Evolutionary conservation across 2,329 filamentous ascomycete genomes (phyloP).

Genomic region (Aspergillus amoenus): DNA sequence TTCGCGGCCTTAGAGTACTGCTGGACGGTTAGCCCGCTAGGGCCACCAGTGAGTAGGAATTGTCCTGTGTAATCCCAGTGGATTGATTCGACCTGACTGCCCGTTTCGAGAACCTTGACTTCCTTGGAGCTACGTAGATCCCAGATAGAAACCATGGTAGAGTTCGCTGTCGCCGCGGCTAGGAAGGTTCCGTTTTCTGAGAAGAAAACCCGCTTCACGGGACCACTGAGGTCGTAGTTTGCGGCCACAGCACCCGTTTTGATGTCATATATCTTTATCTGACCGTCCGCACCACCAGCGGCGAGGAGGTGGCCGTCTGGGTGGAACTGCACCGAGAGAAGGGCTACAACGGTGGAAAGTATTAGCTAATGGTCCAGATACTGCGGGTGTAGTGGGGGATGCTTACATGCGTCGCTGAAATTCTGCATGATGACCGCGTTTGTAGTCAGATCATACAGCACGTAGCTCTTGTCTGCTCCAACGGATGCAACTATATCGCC

Average conservation of each 20-base stretch:
- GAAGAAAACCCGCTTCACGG: constrained; percentile 76
- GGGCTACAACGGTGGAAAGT: constrained; percentile 42
- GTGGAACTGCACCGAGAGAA: constrained; percentile 82
- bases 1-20: constrained; percentile 86
- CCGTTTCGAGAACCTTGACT: constrained; percentile 83
- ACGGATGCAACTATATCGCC: constrained; percentile 82
- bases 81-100: constrained; percentile 72
- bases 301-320: constrained; percentile 95
- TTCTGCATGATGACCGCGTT: constrained; percentile 72
- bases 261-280: constrained; percentile 86
- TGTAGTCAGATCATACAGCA: constrained; percentile 76
- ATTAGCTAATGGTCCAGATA: not conserved
- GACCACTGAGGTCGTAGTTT: constrained; percentile 63
- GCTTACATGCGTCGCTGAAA: constrained; percentile 74
- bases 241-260: constrained; percentile 76
- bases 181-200: constrained; percentile 98
- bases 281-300: constrained; percentile 73
- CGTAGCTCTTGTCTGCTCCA: constrained; percentile 87
- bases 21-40: constrained; percentile 79
- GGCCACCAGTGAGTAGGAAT: constrained; percentile 79
- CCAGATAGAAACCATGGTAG: constrained; percentile 80
- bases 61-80: constrained; percentile 95
- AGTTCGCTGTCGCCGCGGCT: constrained; percentile 74
- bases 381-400: not conserved
- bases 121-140: constrained; percentile 83